These are phyloP conservation scores for Botrytis paeoniae DNA, from an alignment of 2,329 filamentous ascomycete genomes.

Conservation along the genomic window DNA sequence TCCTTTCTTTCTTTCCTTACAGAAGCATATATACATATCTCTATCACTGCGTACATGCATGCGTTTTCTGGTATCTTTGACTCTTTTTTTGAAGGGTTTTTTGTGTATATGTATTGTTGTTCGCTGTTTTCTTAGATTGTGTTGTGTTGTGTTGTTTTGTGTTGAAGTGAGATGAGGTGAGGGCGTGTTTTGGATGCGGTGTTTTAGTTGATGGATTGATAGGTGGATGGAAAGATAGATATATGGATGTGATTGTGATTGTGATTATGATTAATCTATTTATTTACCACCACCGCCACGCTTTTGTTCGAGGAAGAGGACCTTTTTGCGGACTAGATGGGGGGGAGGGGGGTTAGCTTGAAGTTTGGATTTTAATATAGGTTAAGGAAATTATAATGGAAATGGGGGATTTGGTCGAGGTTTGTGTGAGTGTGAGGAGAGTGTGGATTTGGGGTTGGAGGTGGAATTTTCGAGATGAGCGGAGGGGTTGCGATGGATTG, in stretches of 20 bases:
- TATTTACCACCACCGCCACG: slow-evolving; percentile 63
- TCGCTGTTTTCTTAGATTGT: background rate
- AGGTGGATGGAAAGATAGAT: background rate
- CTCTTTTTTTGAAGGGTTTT: background rate
- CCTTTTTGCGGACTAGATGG: slow-evolving; percentile 79
- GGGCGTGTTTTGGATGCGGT: background rate
- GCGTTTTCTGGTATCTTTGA: background rate
- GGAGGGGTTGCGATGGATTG: background rate
- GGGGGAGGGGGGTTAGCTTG: slow-evolving; percentile 10
- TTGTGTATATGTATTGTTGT: background rate
- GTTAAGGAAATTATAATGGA: background rate
- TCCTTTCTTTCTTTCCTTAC: background rate
- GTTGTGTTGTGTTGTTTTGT: background rate
- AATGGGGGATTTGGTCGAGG: background rate
- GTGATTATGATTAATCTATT: background rate
- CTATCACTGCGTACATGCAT: background rate
- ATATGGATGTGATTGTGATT: background rate
- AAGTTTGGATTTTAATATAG: background rate
- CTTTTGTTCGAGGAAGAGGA: slow-evolving; percentile 92
- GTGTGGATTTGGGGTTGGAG: background rate
- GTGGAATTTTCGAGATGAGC: background rate
- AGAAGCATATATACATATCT: background rate
- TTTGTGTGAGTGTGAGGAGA: background rate
- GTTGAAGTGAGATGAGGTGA: background rate
- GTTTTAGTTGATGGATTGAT: background rate